A percentile compares a stretch with the other conserved stretches of the same genome.
Conservation (phyloP, 495 filamentous ascomycete genomes). For the Talaromyces wortmannii region DNA sequence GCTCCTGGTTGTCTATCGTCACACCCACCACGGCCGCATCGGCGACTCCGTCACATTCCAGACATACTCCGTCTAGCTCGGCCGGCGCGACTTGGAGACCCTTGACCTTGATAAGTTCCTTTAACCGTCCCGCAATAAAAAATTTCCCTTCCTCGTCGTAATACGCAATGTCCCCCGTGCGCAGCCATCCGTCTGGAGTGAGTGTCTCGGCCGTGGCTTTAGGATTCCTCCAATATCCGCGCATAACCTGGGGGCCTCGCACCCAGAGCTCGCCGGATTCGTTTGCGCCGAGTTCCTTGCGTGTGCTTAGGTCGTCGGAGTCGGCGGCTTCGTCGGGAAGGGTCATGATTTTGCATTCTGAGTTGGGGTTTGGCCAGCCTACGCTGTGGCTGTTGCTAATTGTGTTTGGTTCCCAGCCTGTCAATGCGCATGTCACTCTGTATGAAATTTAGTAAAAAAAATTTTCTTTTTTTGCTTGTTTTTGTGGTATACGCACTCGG, state of each 20-base stretch:
- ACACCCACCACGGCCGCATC: conserved; percentile 35
- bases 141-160: conserved; percentile 9
- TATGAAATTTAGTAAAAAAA: background rate
- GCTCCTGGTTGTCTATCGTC: conserved; percentile 44
- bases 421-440: conserved; percentile 56
- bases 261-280: conserved; percentile 29
- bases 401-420: conserved; percentile 51
- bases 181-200: conserved; percentile 31
- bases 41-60: conserved; percentile 28
- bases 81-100: conserved; percentile 41
- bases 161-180: conserved; percentile 33
- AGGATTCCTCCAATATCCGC: conserved; percentile 34
- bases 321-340: conserved; percentile 7
- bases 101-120: conserved; percentile 31
- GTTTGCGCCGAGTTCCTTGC: conserved; percentile 7
- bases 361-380: conserved; percentile 12
- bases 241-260: conserved; percentile 27
- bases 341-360: conserved; percentile 15
- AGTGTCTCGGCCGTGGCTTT: conserved; percentile 31
- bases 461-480: background rate
- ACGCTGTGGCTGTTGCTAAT: conserved; percentile 16
- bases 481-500: conserved; percentile 15
- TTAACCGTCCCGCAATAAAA: background rate
- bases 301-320: background rate
- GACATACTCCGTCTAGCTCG: conserved; percentile 39